Conservation (phyloP, 257 asterid genomes). For the Paulownia fortunei region DNA sequence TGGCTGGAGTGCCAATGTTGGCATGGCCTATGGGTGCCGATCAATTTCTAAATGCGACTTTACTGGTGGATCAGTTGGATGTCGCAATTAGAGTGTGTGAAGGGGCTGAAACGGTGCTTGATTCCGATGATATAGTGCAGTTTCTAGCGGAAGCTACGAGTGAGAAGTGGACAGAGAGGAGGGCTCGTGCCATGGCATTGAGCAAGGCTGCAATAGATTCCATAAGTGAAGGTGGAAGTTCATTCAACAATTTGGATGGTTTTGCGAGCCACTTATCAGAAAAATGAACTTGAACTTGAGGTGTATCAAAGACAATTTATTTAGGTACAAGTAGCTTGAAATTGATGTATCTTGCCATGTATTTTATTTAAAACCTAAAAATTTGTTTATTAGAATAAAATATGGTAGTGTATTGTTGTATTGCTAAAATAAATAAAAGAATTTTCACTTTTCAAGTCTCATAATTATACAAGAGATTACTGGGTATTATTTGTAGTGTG, state of each 20-base stretch:
- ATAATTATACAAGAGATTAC: too few relatives aligned
- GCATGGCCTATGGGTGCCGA: slow-evolving; percentile 94
- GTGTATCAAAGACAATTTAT: not conserved
- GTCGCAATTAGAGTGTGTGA: slow-evolving; percentile 67
- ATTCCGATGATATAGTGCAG: slow-evolving; percentile 44
- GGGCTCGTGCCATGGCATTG: slow-evolving; percentile 43
- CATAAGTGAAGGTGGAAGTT: slow-evolving; percentile 55
- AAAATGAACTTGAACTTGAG: not conserved
- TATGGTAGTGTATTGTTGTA: too few relatives aligned
- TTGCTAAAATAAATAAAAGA: not conserved
- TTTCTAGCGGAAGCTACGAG: slow-evolving; percentile 34
- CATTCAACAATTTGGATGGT: slow-evolving; percentile 49
- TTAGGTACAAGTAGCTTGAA: too few relatives aligned
- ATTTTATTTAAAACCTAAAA: too few relatives aligned
- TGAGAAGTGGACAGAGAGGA: slow-evolving; percentile 43
- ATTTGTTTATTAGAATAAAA: too few relatives aligned
- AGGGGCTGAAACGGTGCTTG: slow-evolving; percentile 54
- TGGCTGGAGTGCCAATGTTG: slow-evolving; percentile 68
- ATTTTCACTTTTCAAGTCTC: too few relatives aligned
- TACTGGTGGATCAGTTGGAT: slow-evolving; percentile 62
- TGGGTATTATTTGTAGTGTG: too few relatives aligned
- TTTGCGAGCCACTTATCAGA: slow-evolving; percentile 38
- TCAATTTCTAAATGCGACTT: slow-evolving; percentile 59
- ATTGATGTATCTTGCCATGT: too few relatives aligned
- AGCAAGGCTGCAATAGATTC: slow-evolving; percentile 59